Conservation (phyloP, 1,284 basidiomycete species). For the Ganoderma multipileum region DNA sequence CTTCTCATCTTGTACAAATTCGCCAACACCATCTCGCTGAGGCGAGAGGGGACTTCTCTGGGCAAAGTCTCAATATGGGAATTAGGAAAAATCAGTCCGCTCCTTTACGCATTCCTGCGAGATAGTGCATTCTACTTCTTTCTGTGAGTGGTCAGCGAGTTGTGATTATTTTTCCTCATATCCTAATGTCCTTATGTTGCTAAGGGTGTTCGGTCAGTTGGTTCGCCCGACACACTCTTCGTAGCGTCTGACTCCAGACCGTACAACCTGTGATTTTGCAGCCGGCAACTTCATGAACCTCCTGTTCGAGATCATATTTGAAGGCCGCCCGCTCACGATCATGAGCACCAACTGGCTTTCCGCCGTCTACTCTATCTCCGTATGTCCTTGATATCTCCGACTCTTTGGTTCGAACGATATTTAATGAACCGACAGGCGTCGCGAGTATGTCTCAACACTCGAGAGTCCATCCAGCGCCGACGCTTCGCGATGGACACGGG, state of each 20-base stretch:
- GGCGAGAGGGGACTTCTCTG: neutral
- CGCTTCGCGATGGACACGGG: neutral
- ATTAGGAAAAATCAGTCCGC: slow-evolving; percentile 18
- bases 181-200: neutral
- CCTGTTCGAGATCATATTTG: slow-evolving; percentile 13
- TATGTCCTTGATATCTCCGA: neutral
- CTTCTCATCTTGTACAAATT: slow-evolving; percentile 26
- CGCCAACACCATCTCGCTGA: slow-evolving; percentile 15
- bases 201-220: slow-evolving; percentile 16
- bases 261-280: neutral
- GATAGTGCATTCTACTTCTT: slow-evolving; percentile 29
- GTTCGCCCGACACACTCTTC: no score
- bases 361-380: slow-evolving; percentile 18
- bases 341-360: slow-evolving; percentile 16
- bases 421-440: slow-evolving; percentile 16
- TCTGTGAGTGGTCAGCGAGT: slow-evolving; percentile 14
- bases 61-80: slow-evolving; percentile 15
- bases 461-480: slow-evolving; percentile 17
- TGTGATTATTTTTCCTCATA: neutral
- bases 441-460: slow-evolving; percentile 23
- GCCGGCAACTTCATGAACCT: slow-evolving; percentile 23
- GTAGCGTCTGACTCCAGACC: neutral
- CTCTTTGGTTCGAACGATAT: no score
- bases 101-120: slow-evolving; percentile 25
- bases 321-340: slow-evolving; percentile 10